Evolutionary conservation across 371 early-diverging fungal genomes (phyloP), one percentile per base, ranked within the genome.

Genomic region (Rhizopus sp.): DNA sequence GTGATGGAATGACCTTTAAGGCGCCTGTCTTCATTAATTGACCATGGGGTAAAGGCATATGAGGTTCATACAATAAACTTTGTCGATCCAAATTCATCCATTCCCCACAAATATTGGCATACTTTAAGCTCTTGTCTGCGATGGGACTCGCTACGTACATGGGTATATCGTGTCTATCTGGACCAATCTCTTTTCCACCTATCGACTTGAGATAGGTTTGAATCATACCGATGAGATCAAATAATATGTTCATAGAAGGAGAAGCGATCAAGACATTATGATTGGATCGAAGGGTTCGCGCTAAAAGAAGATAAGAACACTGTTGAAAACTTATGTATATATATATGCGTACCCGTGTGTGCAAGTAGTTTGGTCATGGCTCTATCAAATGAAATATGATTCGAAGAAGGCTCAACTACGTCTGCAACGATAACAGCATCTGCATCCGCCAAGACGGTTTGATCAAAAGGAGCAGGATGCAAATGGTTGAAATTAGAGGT

Each of bases 61-160:
- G 67, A 3, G 88, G 81, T 15, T 78, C 45, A 48, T 86, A 86
- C 1, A 88, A 60, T 59, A 76, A 70, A 41, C 80, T 73, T 42
- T 88, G 88, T 34, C 75, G 70, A 17, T 78, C 70, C 3, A 71
- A 53, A 17, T 81, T 84, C 90, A 89, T 89, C 94, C 94, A 94
- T 82, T 94, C 93, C 31, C 91, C 92, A 59, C 89, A 82, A 59
- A 94, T 93, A 64, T 89, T 91, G 9, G 93, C 89, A 60, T 89
- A 89, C 63, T 91, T 85, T 9, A 93, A 69, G 8, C 93, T 87
- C 31, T 78, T 79, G 34, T 91, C 85, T 1, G 92, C 93, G 6
- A 91, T 78, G 0, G 92, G 90, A 15, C 90, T 89, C 3, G 89
- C 77, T 50, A 92, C 77, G 53, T 90, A 87, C 30, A 91, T 81